Evolutionary conservation across 805 yeast genomes (phyloP).

Genomic region (Pichia cephalocereana): DNA sequence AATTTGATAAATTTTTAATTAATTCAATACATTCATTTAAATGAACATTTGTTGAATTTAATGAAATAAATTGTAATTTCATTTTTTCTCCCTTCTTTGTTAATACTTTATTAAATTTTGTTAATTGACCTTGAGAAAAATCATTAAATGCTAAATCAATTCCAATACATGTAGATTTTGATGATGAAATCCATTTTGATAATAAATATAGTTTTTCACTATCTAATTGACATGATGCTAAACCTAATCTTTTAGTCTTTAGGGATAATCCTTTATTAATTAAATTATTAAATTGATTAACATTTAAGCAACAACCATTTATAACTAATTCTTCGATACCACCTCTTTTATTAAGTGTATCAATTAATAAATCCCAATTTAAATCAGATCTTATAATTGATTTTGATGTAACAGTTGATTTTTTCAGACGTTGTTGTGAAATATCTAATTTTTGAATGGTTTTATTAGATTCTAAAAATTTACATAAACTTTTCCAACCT

Average conservation of each 20-base stretch:
- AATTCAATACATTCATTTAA: constrained; percentile 31
- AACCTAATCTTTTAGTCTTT: constrained; percentile 42
- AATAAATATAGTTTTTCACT: constrained; percentile 31
- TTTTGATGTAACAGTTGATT: constrained; percentile 30
- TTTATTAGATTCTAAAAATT: constrained; percentile 34
- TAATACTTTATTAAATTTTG: constrained; percentile 38
- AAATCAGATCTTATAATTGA: constrained; percentile 33
- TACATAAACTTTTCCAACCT: constrained; percentile 46
- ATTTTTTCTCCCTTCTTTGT: constrained; percentile 15
- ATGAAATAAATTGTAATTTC: constrained; percentile 40
- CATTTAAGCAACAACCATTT: constrained; percentile 44
- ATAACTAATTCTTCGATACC: constrained; percentile 52
- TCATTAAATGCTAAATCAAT: constrained; percentile 50
- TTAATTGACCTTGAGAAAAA: constrained; percentile 35
- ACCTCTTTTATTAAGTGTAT: constrained; percentile 33
- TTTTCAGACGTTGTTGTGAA: constrained; percentile 45
- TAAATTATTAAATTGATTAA: constrained; percentile 32
- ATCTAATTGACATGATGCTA: constrained; percentile 44
- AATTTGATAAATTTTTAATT: constrained; percentile 29
- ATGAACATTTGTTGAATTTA: constrained; percentile 41
- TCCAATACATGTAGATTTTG: constrained; percentile 40
- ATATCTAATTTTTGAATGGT: constrained; percentile 42
- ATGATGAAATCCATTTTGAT: constrained; percentile 39
- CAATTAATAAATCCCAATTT: constrained; percentile 45
- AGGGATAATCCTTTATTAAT: constrained; percentile 32